Base-by-base conservation (phyloP, 257 asterid species). In the Nicotiana noctiflora region DNA sequence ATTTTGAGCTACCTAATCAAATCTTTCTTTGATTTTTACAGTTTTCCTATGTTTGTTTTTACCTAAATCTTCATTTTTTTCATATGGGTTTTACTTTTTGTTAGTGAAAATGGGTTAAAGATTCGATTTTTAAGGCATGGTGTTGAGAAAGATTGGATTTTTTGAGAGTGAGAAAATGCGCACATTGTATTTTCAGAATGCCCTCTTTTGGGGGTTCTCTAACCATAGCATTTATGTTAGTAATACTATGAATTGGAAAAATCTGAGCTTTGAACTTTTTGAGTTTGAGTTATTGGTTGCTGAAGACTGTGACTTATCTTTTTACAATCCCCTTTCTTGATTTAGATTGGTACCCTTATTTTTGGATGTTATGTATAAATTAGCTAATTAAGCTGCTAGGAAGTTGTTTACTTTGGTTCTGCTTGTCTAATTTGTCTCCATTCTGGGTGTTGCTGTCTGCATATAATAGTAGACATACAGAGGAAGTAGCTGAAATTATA, bases 1-100 rank as follows among this genome's bases (percentile, higher is more conserved):
- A 32, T 32, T 17, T 74, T 9, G 44, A 81, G 80, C 55, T 75
- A 46, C 76, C 75, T 64, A 23, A 81, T 63, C 56, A 72, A 37
- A 9, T 72, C 65, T 23, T 31, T 18, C 23, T 84, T 62, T 74
- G 18, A 9, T 31, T 37, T 40, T 25, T 66, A 55, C 55, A 15
- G 70, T 84, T 15, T 32, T 8, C 72, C 23, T 52, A 13, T 81
- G 29, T 52, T 56, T 59, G 29, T 32, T 75, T 75, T 77, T 13
- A 40, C 76, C 4, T 59, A 57, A 60, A 76, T 85, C 65, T 32
- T 51, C 21, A 81, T 31, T 44, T 85, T 80, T 84, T 80, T 21
- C 77, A 59, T 60, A 75, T 80, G 83, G 83, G 83, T 49, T 82
- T 79, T 82, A 55, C 29, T 77, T 63, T n/a, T 63, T 81, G 49